These are phyloP conservation scores for Aspergillus flavus DNA, from an alignment of 2,329 filamentous ascomycete species.

Conservation along the genomic window DNA sequence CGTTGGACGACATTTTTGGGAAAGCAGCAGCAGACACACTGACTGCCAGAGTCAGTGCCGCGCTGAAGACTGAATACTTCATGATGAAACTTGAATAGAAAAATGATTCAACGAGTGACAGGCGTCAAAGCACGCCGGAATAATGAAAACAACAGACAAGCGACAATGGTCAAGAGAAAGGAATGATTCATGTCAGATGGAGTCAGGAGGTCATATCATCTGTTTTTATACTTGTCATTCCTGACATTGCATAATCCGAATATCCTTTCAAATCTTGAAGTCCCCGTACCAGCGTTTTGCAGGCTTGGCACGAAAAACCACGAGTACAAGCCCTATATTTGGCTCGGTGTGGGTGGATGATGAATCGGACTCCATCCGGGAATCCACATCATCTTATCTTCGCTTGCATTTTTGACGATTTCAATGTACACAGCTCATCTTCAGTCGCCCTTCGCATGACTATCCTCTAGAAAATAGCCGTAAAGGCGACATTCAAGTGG, in stretches of 20 bases:
- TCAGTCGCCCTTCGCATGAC: rapidly evolving
- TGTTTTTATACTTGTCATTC: neutral
- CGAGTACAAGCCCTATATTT: neutral
- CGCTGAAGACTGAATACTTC: neutral
- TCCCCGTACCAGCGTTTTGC: neutral
- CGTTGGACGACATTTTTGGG: neutral
- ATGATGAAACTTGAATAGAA: neutral
- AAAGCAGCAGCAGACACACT: neutral
- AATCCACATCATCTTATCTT: neutral
- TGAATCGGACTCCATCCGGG: neutral
- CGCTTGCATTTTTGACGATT: neutral
- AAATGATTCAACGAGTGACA: neutral
- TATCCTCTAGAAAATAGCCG: neutral
- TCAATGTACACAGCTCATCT: neutral
- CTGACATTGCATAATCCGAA: neutral
- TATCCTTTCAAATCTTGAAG: neutral
- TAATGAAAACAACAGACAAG: neutral
- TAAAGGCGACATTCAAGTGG: neutral
- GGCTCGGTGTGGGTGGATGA: neutral
- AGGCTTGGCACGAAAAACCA: neutral
- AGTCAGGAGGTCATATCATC: neutral
- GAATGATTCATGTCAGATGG: neutral
- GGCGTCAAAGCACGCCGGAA: neutral
- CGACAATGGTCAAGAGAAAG: neutral
- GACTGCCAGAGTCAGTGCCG: neutral